Base-by-base conservation (phyloP, 345 rosid genomes). In the Syzygium grande region DNA sequence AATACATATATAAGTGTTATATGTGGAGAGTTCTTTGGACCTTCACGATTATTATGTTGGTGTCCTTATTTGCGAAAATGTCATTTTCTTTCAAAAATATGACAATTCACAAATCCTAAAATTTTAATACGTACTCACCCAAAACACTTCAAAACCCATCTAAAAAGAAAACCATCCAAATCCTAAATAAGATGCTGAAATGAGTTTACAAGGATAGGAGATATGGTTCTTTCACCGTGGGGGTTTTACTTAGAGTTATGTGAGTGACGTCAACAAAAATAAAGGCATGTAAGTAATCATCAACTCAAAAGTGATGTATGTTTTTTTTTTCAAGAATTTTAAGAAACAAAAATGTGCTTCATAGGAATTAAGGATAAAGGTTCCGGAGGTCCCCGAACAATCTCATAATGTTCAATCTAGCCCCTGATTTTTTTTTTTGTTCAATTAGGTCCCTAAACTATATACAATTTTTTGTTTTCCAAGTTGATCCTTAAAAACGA, bases 371-470 rank as follows among this genome's bases (percentile, higher is more conserved):
- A 65, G 41, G 11, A 29, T 7, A 65, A 65, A 7, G 21, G 77
- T 4, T 29, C 5, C 1, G 1, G 41, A 65, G 41, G 41, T 29
- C 41, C 41, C 3, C 1, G 22, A 65, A 65, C 2, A 29, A 16
- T 29, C 16, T 8, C 6, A 0, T 7, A 65, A 41, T 2, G 1
- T 65, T 65, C 21, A 65, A 30, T 65, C 4, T 0, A 9, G 11
- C 3, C 5, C 1, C 0, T 23, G 1, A 23, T 56, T 58, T 7
- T 5, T 27, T 58, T 29, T 58, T 11, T 27, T 0, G 0, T 52
- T 17, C 30, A 59, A 27, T 59, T 27, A 59, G 65, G 30, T 59
- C 65, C 5, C 65, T 59, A 59, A 59, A 59, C 16, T 11, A 59
- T 25, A 59, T 11, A 11, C 7, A 2, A 59, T 59, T 59, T 59